phyloP scores from a whole-genome alignment of 805 yeast genomes.

The Zygoascus biomembranicola region DNA sequence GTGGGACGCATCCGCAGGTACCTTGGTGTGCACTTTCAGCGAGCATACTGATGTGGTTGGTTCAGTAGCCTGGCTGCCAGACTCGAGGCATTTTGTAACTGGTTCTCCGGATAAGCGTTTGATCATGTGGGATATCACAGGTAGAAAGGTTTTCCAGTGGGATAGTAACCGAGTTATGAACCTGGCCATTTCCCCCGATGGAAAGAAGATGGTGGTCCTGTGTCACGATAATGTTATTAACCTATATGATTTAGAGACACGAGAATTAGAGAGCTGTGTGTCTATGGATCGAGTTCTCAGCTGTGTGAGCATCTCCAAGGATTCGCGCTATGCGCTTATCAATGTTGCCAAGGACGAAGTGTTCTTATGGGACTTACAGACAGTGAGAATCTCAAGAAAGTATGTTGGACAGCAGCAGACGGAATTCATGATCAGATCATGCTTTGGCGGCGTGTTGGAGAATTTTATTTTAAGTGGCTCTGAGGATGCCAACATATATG shows the following conservation, averaged over 20 bases:
- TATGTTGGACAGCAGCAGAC: conserved; percentile 68
- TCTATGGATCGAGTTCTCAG: conserved; percentile 53
- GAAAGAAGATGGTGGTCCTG: conserved; percentile 52
- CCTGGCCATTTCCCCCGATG: conserved; percentile 57
- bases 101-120: conserved; percentile 73
- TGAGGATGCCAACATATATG: conserved; percentile 67
- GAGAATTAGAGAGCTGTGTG: conserved; percentile 21
- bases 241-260: conserved; percentile 43
- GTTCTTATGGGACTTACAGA: conserved; percentile 70
- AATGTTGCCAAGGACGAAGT: conserved; percentile 68
- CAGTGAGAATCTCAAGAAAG: conserved; percentile 49
- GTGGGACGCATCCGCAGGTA: conserved; percentile 50
- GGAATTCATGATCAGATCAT: conserved; percentile 61
- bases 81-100: conserved; percentile 46
- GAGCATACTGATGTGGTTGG: conserved; percentile 26
- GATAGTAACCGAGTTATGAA: conserved; percentile 49
- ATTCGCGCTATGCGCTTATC: conserved; percentile 47
- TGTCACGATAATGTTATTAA: conserved; percentile 51
- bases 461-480: conserved; percentile 72
- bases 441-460: conserved; percentile 67
- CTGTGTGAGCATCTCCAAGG: conserved; percentile 52
- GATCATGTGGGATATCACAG: conserved; percentile 35
- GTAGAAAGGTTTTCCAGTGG: conserved; percentile 25
- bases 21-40: conserved; percentile 17
- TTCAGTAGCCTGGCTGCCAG: conserved; percentile 66